Percentiles rank a stretch among this genome's conserved stretches.
Conservation (phyloP, 805 yeast genomes). For the Suhomyces sp. region DNA sequence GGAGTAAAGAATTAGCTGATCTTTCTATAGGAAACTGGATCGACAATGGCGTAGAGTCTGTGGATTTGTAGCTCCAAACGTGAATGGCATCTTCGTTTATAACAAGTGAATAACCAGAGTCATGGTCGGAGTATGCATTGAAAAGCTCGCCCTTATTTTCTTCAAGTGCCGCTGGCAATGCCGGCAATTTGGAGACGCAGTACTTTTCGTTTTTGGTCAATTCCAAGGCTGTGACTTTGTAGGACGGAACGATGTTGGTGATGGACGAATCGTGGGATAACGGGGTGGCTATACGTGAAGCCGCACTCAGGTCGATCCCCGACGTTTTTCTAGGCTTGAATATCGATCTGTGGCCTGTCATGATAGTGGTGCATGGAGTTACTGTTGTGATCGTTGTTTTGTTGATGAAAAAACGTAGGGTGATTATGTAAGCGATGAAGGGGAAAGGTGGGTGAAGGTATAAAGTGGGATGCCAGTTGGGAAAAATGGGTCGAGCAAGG, state of each 20-base stretch:
- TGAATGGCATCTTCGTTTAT: conserved; percentile 50
- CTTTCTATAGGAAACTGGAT: conserved; percentile 47
- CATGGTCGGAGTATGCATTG: conserved; percentile 47
- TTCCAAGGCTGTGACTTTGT: conserved; percentile 27
- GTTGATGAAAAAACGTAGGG: neutral
- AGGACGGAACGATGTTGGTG: neutral
- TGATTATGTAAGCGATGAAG: neutral
- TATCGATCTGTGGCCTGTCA: conserved; percentile 4
- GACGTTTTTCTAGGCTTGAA: conserved; percentile 8
- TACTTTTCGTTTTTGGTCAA: conserved; percentile 58
- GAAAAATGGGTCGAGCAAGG: too few relatives aligned
- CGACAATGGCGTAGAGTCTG: conserved; percentile 57
- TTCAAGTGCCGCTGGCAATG: conserved; percentile 46
- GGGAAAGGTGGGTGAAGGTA: neutral
- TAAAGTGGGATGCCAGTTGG: too few relatives aligned
- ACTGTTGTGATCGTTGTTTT: neutral
- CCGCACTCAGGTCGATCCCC: conserved; percentile 1
- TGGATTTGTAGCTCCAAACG: conserved; percentile 68
- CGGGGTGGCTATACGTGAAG: neutral
- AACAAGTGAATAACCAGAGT: conserved; percentile 48
- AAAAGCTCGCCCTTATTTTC: conserved; percentile 19
- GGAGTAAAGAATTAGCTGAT: conserved; percentile 22
- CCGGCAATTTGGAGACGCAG: conserved; percentile 54
- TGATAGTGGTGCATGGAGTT: neutral
- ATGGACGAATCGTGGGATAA: neutral